A percentile compares a stretch with the other conserved stretches of the same genome.
Evolutionary conservation across 495 filamentous ascomycete species (phyloP).

Genomic region (Daldinia caldariorum): DNA sequence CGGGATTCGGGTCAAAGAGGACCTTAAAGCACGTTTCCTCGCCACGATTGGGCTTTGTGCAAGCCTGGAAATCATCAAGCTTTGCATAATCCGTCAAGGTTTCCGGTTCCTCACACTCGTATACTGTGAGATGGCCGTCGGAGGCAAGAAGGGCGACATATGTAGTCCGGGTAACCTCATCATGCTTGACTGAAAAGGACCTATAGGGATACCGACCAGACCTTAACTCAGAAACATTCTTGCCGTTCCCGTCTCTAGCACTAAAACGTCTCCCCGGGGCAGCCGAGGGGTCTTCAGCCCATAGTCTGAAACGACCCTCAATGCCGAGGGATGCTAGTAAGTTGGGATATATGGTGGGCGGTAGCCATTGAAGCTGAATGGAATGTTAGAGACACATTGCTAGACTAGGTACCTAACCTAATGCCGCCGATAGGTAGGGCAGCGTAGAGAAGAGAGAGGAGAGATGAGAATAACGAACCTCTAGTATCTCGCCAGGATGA

Average conservation of each 20-base stretch:
- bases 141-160: conserved; percentile 85
- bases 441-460: too few species aligned
- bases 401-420: background rate
- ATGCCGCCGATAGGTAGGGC: background rate
- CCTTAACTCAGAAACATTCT: conserved; percentile 58
- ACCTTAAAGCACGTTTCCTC: conserved; percentile 89
- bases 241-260: conserved; percentile 46
- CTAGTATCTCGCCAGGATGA: conserved; percentile 89
- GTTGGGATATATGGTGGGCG: conserved; percentile 65
- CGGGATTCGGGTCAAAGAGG: conserved; percentile 83
- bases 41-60: conserved; percentile 66
- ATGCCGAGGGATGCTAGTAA: conserved; percentile 75
- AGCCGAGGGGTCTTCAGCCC: conserved; percentile 85
- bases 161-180: conserved; percentile 70
- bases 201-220: conserved; percentile 61
- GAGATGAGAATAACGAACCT: conserved; percentile 66
- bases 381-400: conserved; percentile 6
- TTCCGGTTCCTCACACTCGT: conserved; percentile 88
- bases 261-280: conserved; percentile 82
- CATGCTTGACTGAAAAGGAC: conserved; percentile 82
- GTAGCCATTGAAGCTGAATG: conserved; percentile 78
- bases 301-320: conserved; percentile 87
- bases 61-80: conserved; percentile 75
- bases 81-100: conserved; percentile 78
- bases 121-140: conserved; percentile 80